Conservation (phyloP, 305 asterid species). For the Solanum hybrid region DNA sequence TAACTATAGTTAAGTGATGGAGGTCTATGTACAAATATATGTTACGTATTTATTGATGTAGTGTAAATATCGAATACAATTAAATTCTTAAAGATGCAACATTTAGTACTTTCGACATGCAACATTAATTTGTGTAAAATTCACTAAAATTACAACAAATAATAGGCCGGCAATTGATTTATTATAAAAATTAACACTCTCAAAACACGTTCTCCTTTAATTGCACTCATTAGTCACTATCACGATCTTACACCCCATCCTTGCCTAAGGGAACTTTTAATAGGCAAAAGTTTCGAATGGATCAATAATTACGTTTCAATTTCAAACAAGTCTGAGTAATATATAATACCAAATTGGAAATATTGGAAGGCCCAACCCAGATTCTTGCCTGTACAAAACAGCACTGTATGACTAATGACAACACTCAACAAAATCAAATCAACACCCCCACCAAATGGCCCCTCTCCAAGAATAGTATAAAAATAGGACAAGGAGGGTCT, state of each 20-base stretch:
- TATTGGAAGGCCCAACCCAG: background rate
- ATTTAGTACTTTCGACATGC: background rate
- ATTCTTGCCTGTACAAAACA: background rate
- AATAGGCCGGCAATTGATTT: background rate
- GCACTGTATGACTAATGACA: background rate
- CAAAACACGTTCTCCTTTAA: background rate
- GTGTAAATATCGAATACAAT: background rate
- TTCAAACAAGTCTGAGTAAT: background rate
- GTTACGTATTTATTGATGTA: background rate
- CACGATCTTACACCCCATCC: background rate
- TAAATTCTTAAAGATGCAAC: background rate
- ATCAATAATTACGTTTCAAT: background rate
- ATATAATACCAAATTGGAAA: background rate
- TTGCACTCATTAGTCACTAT: background rate
- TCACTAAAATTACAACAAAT: background rate
- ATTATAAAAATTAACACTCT: background rate
- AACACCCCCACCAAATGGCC: background rate
- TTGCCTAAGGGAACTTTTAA: background rate
- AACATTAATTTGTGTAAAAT: background rate
- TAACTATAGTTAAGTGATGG: background rate
- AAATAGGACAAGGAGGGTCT: background rate
- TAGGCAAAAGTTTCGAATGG: background rate
- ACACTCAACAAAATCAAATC: background rate
- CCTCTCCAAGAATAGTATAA: background rate
- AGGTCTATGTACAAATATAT: background rate